Evolutionary conservation across 2,329 filamentous ascomycete species (phyloP).

Genomic region (Colletotrichum shisoi): DNA sequence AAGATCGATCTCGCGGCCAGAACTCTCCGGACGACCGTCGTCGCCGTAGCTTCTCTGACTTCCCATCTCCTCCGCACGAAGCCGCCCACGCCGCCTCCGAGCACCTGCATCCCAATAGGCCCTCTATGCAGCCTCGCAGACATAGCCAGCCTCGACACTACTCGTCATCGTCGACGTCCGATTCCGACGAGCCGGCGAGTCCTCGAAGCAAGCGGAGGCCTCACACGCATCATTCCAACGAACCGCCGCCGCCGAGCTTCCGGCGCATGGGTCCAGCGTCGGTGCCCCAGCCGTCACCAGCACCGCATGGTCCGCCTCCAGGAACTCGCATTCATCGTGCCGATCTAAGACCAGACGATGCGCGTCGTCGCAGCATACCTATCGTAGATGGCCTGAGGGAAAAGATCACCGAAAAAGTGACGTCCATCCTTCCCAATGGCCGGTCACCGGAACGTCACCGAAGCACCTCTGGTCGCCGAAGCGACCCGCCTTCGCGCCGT

Average conservation of each 20-base stretch:
- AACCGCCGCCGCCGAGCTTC: constrained; percentile 44
- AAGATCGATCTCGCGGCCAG: constrained; percentile 48
- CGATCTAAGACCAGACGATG: constrained; percentile 50
- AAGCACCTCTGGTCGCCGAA: constrained; percentile 46
- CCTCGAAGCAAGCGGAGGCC: constrained; percentile 42
- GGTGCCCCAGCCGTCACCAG: constrained; percentile 44
- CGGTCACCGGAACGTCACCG: constrained; percentile 49
- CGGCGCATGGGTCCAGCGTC: constrained; percentile 49
- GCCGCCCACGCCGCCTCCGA: constrained; percentile 42
- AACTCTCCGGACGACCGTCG: constrained; percentile 54
- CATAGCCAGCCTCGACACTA: constrained; percentile 60
- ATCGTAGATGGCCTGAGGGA: constrained; percentile 54
- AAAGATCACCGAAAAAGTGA: constrained; percentile 56
- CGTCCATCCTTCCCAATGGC: constrained; percentile 53
- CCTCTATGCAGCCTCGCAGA: constrained; percentile 49
- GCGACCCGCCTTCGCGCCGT: constrained; percentile 40
- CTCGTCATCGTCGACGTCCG: constrained; percentile 56
- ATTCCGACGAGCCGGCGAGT: constrained; percentile 44
- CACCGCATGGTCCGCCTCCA: constrained; percentile 42
- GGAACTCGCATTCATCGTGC: constrained; percentile 47
- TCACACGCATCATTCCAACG: constrained; percentile 41
- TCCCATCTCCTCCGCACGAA: constrained; percentile 51
- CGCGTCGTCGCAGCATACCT: constrained; percentile 48
- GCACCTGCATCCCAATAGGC: constrained; percentile 51
- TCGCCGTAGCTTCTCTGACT: constrained; percentile 62